phyloP scores from a whole-genome alignment of 345 rosid species.

The Acer campestre region DNA sequence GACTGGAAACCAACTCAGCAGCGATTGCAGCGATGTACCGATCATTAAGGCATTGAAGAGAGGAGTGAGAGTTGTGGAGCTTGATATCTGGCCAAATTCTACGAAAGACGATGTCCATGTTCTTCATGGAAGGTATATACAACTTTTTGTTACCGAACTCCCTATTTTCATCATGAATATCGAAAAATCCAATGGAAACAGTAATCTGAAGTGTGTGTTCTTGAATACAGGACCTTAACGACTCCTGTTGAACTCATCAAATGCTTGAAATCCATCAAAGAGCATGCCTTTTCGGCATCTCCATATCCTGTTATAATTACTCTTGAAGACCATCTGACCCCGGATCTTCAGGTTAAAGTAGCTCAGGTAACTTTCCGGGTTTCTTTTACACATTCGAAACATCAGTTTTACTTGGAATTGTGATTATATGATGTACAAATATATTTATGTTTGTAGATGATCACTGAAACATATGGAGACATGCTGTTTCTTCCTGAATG shows the following conservation, averaged over 20 bases:
- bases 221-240: slow-evolving; percentile 73
- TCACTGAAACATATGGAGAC: slow-evolving; percentile 49
- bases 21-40: slow-evolving; percentile 92
- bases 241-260: slow-evolving; percentile 65
- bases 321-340: slow-evolving; percentile 76
- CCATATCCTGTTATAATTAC: slow-evolving; percentile 75
- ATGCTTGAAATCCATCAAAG: slow-evolving; percentile 69
- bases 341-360: slow-evolving; percentile 76
- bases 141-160: not conserved
- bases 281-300: slow-evolving; percentile 64
- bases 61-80: slow-evolving; percentile 92
- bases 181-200: not conserved
- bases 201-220: slow-evolving; percentile 15
- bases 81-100: slow-evolving; percentile 95
- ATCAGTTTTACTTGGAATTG: not conserved
- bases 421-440: slow-evolving; percentile 1
- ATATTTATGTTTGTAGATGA: slow-evolving; percentile 44
- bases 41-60: slow-evolving; percentile 67
- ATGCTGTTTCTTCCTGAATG: slow-evolving; percentile 54
- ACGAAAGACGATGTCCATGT: slow-evolving; percentile 66
- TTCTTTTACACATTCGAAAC: not conserved
- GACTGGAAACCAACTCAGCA: slow-evolving; percentile 92
- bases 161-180: not conserved
- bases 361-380: slow-evolving; percentile 55
- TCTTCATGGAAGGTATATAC: slow-evolving; percentile 88